Percentiles rank a stretch among this genome's conserved stretches.
Evolutionary conservation across 768 basidiomycete species (phyloP).

Genomic region (Phanerochaete carnosa): DNA sequence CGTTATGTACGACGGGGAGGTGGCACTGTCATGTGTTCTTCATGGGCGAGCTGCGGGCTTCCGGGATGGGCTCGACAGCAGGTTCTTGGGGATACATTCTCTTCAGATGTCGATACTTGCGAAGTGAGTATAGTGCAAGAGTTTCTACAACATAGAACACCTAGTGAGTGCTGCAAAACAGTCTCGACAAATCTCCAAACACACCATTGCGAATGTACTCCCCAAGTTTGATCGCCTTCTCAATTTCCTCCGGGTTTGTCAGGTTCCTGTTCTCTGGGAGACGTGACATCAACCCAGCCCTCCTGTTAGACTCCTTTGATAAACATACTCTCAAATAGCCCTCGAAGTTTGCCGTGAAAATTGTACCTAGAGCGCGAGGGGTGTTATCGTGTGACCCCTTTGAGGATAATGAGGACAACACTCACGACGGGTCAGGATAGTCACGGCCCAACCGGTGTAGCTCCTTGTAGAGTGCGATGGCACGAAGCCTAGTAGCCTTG

Average conservation of each 20-base stretch:
- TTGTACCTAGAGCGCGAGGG: conserved; percentile 50
- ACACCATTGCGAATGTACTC: conserved; percentile 86
- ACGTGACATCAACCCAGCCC: neutral
- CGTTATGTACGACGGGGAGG: no score
- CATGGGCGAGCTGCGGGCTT: neutral
- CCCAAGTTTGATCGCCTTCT: conserved; percentile 68
- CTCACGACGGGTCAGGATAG: conserved; percentile 79
- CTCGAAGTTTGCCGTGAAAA: conserved; percentile 70
- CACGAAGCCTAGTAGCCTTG: conserved; percentile 55
- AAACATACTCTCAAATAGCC: conserved; percentile 67
- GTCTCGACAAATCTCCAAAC: conserved; percentile 14
- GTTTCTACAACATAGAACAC: conserved; percentile 53
- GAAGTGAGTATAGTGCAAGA: conserved; percentile 73
- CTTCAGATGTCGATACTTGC: conserved; percentile 80
- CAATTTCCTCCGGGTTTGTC: conserved; percentile 67
- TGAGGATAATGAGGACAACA: conserved; percentile 14
- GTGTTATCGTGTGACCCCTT: conserved; percentile 2
- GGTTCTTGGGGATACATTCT: conserved; percentile 52
- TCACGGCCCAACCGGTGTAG: conserved; percentile 77
- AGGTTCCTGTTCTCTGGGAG: conserved; percentile 61
- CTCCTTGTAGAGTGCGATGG: conserved; percentile 77
- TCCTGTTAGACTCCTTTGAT: neutral
- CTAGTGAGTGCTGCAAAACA: neutral
- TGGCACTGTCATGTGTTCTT: neutral
- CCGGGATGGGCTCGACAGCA: conserved; percentile 3